Conservation (phyloP, 345 rosid species). For the Durio zibethinus region DNA sequence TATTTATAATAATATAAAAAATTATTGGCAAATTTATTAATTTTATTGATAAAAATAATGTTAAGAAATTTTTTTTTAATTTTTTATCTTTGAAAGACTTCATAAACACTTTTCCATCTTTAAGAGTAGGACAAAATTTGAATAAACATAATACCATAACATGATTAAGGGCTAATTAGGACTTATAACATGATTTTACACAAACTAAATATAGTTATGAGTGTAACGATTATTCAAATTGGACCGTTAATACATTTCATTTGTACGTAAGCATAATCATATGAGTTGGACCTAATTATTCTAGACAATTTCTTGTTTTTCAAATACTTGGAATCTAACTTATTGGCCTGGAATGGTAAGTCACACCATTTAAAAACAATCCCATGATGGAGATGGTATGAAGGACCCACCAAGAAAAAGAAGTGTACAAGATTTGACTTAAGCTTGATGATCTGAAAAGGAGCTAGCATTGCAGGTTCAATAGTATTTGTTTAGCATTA, state of each 20-base stretch:
- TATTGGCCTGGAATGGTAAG: not conserved
- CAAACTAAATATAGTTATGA: not conserved
- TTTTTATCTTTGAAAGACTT: too few relatives aligned
- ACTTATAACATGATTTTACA: not conserved
- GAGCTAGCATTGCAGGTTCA: slow-evolving; percentile 15
- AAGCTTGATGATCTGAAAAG: not conserved
- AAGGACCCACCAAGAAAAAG: slow-evolving; percentile 23
- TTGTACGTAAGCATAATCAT: not conserved
- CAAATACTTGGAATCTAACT: not conserved
- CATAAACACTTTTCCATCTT: too few relatives aligned
- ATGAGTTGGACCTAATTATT: too few relatives aligned
- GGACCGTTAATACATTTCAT: not conserved
- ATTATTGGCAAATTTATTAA: too few relatives aligned
- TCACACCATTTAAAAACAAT: slow-evolving; percentile 14
- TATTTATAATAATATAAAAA: too few relatives aligned
- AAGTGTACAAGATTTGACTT: slow-evolving; percentile 36
- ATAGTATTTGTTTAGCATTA: too few relatives aligned
- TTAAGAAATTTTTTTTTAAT: too few relatives aligned
- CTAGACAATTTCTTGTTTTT: not conserved
- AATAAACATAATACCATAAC: not conserved
- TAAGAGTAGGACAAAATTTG: not conserved
- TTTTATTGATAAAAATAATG: too few relatives aligned
- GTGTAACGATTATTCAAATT: not conserved
- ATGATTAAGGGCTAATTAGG: not conserved
- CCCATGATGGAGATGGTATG: not conserved